phyloP scores from a whole-genome alignment of 192 early-diverging fungal genomes.

The Gonapodya sp. region DNA sequence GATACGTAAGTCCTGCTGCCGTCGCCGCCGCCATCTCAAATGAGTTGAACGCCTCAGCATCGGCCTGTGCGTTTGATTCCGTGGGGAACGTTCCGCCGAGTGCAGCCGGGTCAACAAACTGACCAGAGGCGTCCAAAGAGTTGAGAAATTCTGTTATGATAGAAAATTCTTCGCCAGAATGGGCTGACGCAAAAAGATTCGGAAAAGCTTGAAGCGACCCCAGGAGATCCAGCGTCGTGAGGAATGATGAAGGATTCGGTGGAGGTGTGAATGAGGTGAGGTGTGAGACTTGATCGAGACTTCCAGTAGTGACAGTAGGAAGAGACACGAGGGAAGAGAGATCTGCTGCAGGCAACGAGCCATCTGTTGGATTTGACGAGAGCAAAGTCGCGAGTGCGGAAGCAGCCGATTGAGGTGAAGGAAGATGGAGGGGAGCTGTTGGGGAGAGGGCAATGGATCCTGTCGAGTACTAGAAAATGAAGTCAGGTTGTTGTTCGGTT shows the following conservation, averaged over 20 bases:
- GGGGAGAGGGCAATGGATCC: background rate
- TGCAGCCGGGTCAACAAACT: conserved; percentile 34
- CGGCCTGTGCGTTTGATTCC: conserved; percentile 14
- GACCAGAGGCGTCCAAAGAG: conserved; percentile 27
- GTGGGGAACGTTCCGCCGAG: conserved; percentile 21
- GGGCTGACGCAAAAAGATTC: conserved; percentile 64
- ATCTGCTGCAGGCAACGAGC: background rate
- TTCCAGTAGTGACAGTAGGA: background rate
- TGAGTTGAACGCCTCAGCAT: conserved; percentile 29
- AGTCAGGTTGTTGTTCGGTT: too few relatives aligned
- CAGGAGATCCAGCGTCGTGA: background rate
- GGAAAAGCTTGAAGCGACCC: conserved; percentile 27
- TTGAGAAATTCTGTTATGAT: conserved; percentile 51
- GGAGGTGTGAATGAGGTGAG: conserved; percentile 21
- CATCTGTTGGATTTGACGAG: background rate
- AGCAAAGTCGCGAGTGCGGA: background rate
- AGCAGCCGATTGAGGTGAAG: background rate
- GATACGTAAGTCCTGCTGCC: conserved; percentile 12
- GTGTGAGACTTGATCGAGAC: conserved; percentile 4
- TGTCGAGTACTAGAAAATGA: background rate
- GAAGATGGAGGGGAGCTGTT: background rate
- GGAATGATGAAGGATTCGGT: background rate
- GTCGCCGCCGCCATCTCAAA: conserved; percentile 20
- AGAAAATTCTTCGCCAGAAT: conserved; percentile 72
- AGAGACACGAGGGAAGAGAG: conserved; percentile 3